Evolutionary conservation across 1,284 basidiomycete species (phyloP).

Genomic region (Ustilago shanxiensis): DNA sequence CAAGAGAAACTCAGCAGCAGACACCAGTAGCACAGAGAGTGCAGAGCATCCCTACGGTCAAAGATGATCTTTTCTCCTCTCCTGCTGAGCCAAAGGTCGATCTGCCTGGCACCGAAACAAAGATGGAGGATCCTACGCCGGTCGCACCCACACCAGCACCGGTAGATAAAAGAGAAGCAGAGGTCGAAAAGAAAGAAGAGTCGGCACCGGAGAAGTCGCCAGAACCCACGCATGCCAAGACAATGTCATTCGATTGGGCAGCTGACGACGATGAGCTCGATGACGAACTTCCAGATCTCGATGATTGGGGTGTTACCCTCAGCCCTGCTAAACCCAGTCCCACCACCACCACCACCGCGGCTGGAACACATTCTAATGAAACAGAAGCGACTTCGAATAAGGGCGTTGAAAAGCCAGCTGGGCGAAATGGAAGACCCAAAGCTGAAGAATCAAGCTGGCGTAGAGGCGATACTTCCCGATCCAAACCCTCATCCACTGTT

Average conservation of each 20-base stretch:
- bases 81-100: conserved; percentile 37
- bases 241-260: conserved; percentile 56
- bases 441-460: conserved; percentile 9
- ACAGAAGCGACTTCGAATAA: not conserved
- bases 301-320: conserved; percentile 57
- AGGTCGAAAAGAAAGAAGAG: not conserved
- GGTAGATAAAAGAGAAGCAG: not conserved
- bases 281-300: conserved; percentile 57
- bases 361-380: not conserved
- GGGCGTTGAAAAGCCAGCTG: not conserved
- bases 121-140: not conserved
- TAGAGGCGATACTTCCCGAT: not conserved
- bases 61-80: conserved; percentile 43
- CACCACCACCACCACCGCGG: too few relatives aligned
- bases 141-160: not conserved
- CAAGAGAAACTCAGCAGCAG: conserved; percentile 9
- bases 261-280: conserved; percentile 60
- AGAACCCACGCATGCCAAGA: conserved; percentile 14
- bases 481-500: not conserved
- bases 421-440: conserved; percentile 1
- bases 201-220: conserved; percentile 4
- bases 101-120: conserved; percentile 1
- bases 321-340: conserved; percentile 23
- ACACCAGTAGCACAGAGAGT: conserved; percentile 34
- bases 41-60: conserved; percentile 34